Evolutionary conservation across 163 green algal genomes (phyloP), one percentile per base, ranked within the genome.

Genomic region (Prototheca wickerhamii): DNA sequence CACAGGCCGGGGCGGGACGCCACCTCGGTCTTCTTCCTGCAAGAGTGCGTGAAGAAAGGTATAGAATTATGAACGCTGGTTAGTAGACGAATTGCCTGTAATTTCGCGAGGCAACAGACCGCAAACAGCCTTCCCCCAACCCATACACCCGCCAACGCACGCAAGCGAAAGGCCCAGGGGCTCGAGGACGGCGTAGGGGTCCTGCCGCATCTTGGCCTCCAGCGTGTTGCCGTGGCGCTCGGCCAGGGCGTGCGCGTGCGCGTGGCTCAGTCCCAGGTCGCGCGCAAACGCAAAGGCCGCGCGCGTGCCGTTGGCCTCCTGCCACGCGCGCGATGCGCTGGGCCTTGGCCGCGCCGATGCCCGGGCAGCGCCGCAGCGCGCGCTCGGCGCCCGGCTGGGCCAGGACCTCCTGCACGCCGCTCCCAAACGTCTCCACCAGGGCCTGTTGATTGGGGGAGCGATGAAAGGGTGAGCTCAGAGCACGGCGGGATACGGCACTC

Each of bases 281-380:
- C 60, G 33, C 30, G 77, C 61, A 46, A 74, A 73, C 4, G 25
- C 8, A 18, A 59, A 30, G 4, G 60, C 70, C n/a, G 69, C 55
- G 2, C 74, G 65, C 17, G 58, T 64, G 30, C 61, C 71, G 35
- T 58, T 65, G 26, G 30, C 71, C 18, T 33, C 46, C 37, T 85
- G 76, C 78, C 78, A 85, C 4, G 35, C 58, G 15, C 25, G 21
- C 55, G 57, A 86, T 82, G 21, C 59, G 64, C 33, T 50, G 50
- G 4, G 79, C 79, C n/a, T 58, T 76, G 30, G 15, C 34, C 2
- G 33, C 23, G 4, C 66, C 68, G 58, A 85, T 72, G 26, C 70
- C 67, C 1, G 70, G 40, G 17, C 73, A 75, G 3, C 29, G 3
- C 21, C 20, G 2, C 32, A 83, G 66, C 46, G 52, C 20, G 7